A percentile compares a stretch with the other conserved stretches of the same genome.
phyloP scores from a whole-genome alignment of 257 asterid species.

The Solanum clarkiae region DNA sequence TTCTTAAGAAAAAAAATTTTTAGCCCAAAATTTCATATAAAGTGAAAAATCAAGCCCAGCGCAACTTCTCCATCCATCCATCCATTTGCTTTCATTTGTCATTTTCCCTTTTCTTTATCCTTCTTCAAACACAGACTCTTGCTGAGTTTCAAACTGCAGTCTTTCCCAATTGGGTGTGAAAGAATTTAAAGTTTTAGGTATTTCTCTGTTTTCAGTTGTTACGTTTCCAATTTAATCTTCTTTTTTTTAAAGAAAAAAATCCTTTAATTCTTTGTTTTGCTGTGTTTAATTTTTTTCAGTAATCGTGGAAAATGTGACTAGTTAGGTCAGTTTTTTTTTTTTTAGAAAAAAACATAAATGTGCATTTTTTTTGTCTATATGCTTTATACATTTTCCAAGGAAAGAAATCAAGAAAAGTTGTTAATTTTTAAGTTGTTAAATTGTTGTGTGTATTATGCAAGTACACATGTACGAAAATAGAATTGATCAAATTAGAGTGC shows the following conservation, averaged over 20 bases:
- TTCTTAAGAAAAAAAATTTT: rapidly evolving
- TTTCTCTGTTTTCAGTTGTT: not conserved
- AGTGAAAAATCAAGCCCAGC: not conserved
- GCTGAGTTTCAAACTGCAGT: not conserved
- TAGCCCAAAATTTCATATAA: too few species aligned
- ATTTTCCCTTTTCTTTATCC: not conserved
- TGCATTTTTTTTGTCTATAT: not conserved
- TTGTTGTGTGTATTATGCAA: too few species aligned
- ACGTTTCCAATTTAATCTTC: not conserved
- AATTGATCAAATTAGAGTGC: too few species aligned
- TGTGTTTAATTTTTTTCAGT: not conserved
- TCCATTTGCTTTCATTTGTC: not conserved
- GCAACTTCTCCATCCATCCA: not conserved
- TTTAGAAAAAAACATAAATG: not conserved
- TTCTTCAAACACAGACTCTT: not conserved
- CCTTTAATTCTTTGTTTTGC: not conserved
- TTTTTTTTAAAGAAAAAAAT: not conserved
- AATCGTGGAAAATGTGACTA: not conserved
- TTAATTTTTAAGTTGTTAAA: not conserved
- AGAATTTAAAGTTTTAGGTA: not conserved
- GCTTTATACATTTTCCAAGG: not conserved
- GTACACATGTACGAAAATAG: too few species aligned
- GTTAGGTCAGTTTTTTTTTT: not conserved
- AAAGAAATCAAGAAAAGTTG: not conserved
- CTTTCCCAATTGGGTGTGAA: not conserved